Percentiles rank a stretch among this genome's conserved stretches.
Evolutionary conservation across 1,284 basidiomycete genomes (phyloP).

Genomic region (Ustilago shanxiensis): DNA sequence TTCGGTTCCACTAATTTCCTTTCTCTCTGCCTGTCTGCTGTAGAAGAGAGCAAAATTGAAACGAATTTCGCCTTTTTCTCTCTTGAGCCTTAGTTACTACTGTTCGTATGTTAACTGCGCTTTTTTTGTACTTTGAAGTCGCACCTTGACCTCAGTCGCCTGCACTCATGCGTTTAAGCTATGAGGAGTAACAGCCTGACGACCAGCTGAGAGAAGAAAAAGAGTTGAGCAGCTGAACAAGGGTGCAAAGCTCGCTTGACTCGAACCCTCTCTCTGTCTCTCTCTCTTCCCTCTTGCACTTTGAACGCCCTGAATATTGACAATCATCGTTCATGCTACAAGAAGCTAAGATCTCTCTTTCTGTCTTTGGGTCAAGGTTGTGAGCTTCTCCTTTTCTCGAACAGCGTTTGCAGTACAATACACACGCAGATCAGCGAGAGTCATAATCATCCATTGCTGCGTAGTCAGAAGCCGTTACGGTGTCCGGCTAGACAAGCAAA

Average conservation of each 20-base stretch:
- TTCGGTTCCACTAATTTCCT: background rate
- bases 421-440: background rate
- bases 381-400: background rate
- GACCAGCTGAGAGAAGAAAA: background rate
- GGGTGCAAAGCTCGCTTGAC: conserved; percentile 7
- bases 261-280: background rate
- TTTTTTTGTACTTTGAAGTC: background rate
- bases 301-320: background rate
- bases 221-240: background rate
- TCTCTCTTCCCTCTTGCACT: too few relatives aligned
- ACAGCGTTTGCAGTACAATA: background rate
- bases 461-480: background rate
- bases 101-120: too few relatives aligned
- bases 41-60: background rate
- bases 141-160: conserved; percentile 2
- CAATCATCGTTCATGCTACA: too few relatives aligned
- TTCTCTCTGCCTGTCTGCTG: background rate
- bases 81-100: too few relatives aligned
- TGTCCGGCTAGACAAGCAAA: background rate
- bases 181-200: background rate
- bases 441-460: background rate
- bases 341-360: too few relatives aligned
- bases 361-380: too few relatives aligned
- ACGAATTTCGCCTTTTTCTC: background rate
- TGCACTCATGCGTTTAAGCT: background rate